phyloP scores from a whole-genome alignment of 1,284 basidiomycete genomes.

The Schizophyllum amplum region DNA sequence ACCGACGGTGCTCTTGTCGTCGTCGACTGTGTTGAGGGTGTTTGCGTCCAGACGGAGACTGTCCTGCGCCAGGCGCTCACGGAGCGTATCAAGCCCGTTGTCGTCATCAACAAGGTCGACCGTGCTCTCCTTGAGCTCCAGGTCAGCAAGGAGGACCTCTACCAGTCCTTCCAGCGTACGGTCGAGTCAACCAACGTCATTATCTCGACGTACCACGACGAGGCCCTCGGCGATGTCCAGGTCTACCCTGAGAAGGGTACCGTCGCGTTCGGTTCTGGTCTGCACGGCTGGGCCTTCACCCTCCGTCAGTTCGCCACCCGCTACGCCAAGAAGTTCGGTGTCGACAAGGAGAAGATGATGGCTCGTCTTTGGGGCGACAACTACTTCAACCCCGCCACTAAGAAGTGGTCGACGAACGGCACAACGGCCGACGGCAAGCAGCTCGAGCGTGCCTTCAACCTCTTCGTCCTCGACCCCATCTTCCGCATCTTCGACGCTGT shows the following conservation, averaged over 20 bases:
- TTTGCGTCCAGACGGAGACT: constrained; percentile 99
- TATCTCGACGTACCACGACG: constrained; percentile 96
- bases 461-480: constrained; percentile 98
- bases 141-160: constrained; percentile 95
- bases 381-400: constrained; percentile 97
- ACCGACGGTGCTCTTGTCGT: constrained; percentile 98
- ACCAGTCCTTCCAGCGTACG: constrained; percentile 97
- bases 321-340: constrained; percentile 99
- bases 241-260: constrained; percentile 99
- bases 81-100: constrained; percentile 99
- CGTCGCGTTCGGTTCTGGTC: constrained; percentile 98
- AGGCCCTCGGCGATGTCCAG: constrained; percentile 94
- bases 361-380: constrained; percentile 98
- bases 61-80: constrained; percentile 96
- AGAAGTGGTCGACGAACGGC: constrained; percentile 90
- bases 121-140: constrained; percentile 99
- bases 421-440: constrained; percentile 78
- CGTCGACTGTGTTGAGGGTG: constrained; percentile 99
- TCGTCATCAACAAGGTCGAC: constrained; percentile 99
- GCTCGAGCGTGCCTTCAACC: constrained; percentile 91
- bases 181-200: constrained; percentile 99
- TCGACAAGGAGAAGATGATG: constrained; percentile 99
- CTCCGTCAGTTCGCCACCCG: constrained; percentile 95
- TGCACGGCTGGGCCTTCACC: constrained; percentile 99
- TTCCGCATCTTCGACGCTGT: constrained; percentile 98